phyloP scores from a whole-genome alignment of 148 eudicot species.

The Hydrangea macrophylla region DNA sequence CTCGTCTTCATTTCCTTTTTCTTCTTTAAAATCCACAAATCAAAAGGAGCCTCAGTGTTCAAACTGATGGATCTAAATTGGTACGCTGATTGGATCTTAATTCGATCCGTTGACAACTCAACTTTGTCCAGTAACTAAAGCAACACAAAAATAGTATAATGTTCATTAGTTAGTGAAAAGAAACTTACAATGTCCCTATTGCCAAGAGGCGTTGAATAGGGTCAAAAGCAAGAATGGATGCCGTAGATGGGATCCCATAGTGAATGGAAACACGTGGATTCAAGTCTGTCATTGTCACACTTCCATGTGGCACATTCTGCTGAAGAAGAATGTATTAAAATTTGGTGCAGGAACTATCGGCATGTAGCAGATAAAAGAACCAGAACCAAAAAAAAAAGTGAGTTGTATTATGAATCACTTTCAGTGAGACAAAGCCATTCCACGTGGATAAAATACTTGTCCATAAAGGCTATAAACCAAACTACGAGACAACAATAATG shows the following conservation, averaged over 20 bases:
- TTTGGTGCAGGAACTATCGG: background rate
- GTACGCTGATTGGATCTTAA: too few species aligned
- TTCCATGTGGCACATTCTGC: constrained; percentile 25
- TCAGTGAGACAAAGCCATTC: background rate
- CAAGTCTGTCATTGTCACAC: constrained; percentile 31
- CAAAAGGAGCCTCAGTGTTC: too few species aligned
- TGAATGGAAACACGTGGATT: constrained; percentile 63
- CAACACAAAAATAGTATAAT: background rate
- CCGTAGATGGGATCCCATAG: constrained; percentile 92
- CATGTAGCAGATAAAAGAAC: background rate
- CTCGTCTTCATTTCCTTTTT: too few species aligned
- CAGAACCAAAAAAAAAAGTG: background rate
- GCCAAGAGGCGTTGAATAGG: constrained; percentile 89
- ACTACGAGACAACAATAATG: background rate
- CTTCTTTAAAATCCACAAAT: too few species aligned
- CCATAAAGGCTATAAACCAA: background rate
- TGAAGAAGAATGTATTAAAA: constrained; percentile 6
- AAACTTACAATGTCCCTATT: constrained; percentile 79
- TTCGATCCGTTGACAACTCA: too few species aligned
- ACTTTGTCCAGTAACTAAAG: too few species aligned
- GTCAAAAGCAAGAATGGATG: constrained; percentile 83
- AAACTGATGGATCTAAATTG: too few species aligned
- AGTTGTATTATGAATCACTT: background rate
- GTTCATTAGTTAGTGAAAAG: background rate
- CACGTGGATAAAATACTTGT: background rate